Base-by-base conservation (phyloP, 352 stramenopile genomes). In the Pythium graminicola region DNA sequence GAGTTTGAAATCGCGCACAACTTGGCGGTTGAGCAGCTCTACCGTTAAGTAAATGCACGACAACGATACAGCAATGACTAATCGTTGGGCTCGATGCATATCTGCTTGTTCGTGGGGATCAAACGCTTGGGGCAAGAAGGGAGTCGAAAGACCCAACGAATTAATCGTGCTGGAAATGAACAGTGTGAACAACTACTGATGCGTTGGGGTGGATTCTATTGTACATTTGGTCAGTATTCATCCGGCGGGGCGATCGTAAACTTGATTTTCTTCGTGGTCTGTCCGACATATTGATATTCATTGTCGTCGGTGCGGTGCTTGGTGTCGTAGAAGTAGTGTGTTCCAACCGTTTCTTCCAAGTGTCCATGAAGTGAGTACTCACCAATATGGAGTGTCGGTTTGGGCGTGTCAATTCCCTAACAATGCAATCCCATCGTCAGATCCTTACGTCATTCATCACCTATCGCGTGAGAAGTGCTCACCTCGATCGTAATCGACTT, bases 1-100 rank as follows among this genome's bases (percentile, higher is more conserved):
- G 97, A 99, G 77, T 97, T 97, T 57, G 95, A 98, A 62, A 98
- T 99, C 79, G 96, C 97, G 40, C 95, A 98, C 78, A 99, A 99
- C 76, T 80, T 99, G 51, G 89, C 97, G 60, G 91, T 90, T 57
- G 97, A 99, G 73, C 95, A 99, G 72, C 85, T 98, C 60, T 99
- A 99, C 80, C 93, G 96, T 83, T 99, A 96, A 95, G 41, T 16
- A 9, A 6, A 23, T 8, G 6, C 17, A 23, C 16, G 19, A 22
- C 11, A 10, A 26, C 6, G n/a, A 16, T 16, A 28, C 20, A 23
- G 39, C 20, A 23, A 10, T n/a, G n/a, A n/a, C n/a, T n/a, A n/a
- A n/a, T n/a, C n/a, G n/a, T n/a, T n/a, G n/a, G n/a, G n/a, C n/a
- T n/a, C n/a, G n/a, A n/a, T n/a, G n/a, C n/a, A n/a, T n/a, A n/a